These are phyloP conservation scores for Metschnikowia kunwiensis DNA, from an alignment of 805 yeast genomes.

Conservation along the genomic window DNA sequence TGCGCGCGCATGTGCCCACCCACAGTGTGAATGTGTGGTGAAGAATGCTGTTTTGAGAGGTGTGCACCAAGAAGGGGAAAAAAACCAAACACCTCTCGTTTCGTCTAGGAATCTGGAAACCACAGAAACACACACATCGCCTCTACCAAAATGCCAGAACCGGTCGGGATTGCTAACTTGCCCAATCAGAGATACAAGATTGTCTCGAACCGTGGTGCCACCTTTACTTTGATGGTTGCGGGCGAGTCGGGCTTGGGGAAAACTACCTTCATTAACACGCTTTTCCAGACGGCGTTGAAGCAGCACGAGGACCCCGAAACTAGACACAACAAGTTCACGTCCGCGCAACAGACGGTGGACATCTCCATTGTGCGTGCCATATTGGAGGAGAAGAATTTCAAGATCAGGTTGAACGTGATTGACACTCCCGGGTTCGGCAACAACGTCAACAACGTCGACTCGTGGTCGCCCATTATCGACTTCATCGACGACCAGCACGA, in stretches of 20 bases:
- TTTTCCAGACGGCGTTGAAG: constrained; percentile 73
- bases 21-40: no score
- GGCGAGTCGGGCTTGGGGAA: constrained; percentile 94
- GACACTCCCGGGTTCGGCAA: constrained; percentile 97
- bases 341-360: constrained; percentile 63
- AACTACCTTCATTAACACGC: constrained; percentile 84
- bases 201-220: constrained; percentile 70
- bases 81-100: constrained; percentile 2
- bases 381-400: constrained; percentile 80
- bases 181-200: constrained; percentile 78
- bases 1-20: no score
- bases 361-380: constrained; percentile 77
- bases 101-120: no score
- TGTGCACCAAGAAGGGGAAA: constrained; percentile 5
- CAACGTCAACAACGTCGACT: constrained; percentile 76
- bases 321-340: constrained; percentile 55
- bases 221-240: constrained; percentile 78
- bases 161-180: constrained; percentile 67
- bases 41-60: constrained; percentile 3
- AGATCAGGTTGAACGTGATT: constrained; percentile 70
- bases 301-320: constrained; percentile 53
- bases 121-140: no score
- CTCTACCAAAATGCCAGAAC: constrained; percentile 50
- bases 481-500: constrained; percentile 91
- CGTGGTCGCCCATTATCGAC: constrained; percentile 85